Conservation (phyloP, 176 grass and related monocot species). For the Carex parvula region DNA sequence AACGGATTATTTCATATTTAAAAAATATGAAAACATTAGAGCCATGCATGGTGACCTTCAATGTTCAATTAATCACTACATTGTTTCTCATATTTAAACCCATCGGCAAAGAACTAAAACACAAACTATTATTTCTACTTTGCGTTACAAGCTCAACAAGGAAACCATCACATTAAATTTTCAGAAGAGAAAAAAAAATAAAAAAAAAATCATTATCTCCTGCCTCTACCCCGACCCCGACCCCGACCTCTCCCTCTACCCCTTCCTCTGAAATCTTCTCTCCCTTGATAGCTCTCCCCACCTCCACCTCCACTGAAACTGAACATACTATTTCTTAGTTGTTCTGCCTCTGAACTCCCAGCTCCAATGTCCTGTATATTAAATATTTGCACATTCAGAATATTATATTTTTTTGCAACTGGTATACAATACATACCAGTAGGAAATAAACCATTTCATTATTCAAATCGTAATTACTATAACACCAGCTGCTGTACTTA, state of each 20-base stretch:
- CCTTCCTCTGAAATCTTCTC: slow-evolving; percentile 47
- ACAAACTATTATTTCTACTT: not conserved
- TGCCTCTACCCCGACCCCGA: slow-evolving; percentile 37
- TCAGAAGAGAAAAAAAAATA: not conserved
- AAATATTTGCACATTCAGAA: not conserved
- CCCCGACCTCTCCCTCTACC: slow-evolving; percentile 44
- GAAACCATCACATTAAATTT: not conserved
- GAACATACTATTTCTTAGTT: slow-evolving; percentile 72
- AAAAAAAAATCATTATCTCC: slow-evolving; percentile 36
- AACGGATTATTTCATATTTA: not conserved
- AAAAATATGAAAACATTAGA: not conserved
- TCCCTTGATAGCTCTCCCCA: slow-evolving; percentile 42
- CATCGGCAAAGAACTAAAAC: not conserved
- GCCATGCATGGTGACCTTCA: not conserved
- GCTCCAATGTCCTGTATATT: slow-evolving; percentile 27
- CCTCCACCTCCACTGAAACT: slow-evolving; percentile 59
- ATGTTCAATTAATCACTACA: not conserved
- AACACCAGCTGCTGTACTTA: not conserved
- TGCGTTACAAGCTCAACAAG: not conserved
- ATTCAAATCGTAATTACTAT: not conserved
- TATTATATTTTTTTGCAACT: not conserved
- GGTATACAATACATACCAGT: not conserved
- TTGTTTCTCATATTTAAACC: not conserved
- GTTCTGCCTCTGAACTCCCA: slow-evolving; percentile 56
- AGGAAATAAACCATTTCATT: not conserved